Base-by-base conservation (phyloP, 2,329 filamentous ascomycete genomes). In the Xylariaceae sp. region DNA sequence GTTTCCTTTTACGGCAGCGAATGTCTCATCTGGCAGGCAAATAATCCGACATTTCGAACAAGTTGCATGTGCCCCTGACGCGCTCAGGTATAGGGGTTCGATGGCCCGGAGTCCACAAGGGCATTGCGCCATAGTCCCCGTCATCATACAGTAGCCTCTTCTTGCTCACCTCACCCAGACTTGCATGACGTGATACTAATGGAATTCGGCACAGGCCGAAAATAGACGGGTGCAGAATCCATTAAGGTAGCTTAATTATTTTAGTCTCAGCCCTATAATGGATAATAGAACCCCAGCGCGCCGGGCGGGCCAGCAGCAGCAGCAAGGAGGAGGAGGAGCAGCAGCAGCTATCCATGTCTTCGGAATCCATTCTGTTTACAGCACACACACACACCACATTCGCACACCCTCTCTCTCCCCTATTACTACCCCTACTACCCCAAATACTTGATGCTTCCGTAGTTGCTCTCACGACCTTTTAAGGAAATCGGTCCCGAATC, bases 171-270 rank as follows among this genome's bases (percentile, higher is more conserved):
- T 68, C 62, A 68, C 63, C 61, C 65, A 62, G 55, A 59, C 62
- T 61, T 54, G 58, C 45, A 57, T 64, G 62, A 62, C 62, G 53
- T 63, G 65, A 51, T 45, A 45, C 42, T 54, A 59, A 67, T 66
- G 62, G 67, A 65, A 62, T 65, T 62, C 55, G 58, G 62, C 53
- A 58, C 56, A 48, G 51, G 61, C 67, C 67, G 56, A 67, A 68
- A 68, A 64, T 61, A 63, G 67, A 50, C 57, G 59, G 58, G 50
- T 68, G 67, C 67, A 69, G 67, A 63, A 67, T 63, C 63, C 61
- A 68, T 64, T 9, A 42, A 42, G 23, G 37, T 61, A 65, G 63
- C 63, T 60, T 63, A 60, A 60, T 23, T 48, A 51, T 50, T 15
- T 34, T 56, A 52, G 18, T 42, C 60, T 64, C 62, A 64, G 62